Evolutionary conservation across 768 basidiomycete species (phyloP), one percentile per base, ranked within the genome.

Genomic region (Daedaleopsis nitida): DNA sequence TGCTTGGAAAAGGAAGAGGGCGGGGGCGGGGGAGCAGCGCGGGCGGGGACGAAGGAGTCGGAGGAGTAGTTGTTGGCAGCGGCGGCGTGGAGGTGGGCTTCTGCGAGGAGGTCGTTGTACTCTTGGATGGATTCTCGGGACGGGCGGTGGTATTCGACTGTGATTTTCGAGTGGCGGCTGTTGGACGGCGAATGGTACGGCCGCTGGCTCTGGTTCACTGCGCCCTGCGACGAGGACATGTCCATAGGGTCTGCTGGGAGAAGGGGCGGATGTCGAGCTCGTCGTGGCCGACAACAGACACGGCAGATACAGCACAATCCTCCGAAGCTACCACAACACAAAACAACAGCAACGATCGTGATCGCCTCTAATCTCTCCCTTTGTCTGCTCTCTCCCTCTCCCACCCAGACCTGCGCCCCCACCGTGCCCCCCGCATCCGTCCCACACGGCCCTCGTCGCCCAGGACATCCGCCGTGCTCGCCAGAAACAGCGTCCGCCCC

Each of bases 81-180:
- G 39, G 81, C 78, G 38, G 85, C 81, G 83, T 84, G 81, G 10
- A 82, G 54, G 67, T 80, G 82, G 13, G 83, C 78, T 72, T 88
- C 83, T 34, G 81, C 81, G 55, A 92, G 81, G 56, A 92, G 86
- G 58, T 87, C 84, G 72, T 86, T 81, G 73, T 91, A 91, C 65
- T 92, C 89, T 65, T 88, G 88, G 62, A 91, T 86, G 65, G 86
- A 88, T 72, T 89, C 84, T 47, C 89, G 77, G 12, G 86, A 87
- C 2, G 89, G 89, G 17, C 86, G 79, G 76, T 89, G 86, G 72
- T 90, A 88, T 69, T 92, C 88, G 72, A 93, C 80, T 16, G 88
- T 86, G 57, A 71, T 68, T 78, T 83, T 87, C 27, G 86, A 86
- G 69, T 76, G 76, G 57, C 74, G 76, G 55, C 65, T 69, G 55